These are phyloP conservation scores for Decorospora gaudefroyi DNA, from an alignment of 2,329 filamentous ascomycete species.

Conservation along the genomic window DNA sequence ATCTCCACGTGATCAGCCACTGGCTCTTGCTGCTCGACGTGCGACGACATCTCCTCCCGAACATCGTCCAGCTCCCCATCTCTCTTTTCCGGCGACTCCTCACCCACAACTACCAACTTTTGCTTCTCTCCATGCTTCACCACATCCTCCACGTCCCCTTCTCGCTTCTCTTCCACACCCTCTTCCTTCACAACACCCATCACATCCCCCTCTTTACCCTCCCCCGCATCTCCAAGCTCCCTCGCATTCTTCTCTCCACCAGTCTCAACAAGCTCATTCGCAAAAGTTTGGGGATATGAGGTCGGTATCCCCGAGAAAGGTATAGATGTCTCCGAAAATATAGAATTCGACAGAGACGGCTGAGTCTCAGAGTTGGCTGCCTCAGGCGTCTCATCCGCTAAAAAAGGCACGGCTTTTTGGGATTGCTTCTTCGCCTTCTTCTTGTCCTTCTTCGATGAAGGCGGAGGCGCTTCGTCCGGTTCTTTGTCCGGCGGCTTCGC, in stretches of 20 bases:
- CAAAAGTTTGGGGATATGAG: conserved; percentile 32
- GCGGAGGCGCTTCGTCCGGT: conserved; percentile 10
- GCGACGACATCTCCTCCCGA: not conserved
- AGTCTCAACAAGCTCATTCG: conserved; percentile 32
- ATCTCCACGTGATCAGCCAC: conserved; percentile 9
- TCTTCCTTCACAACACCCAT: not conserved
- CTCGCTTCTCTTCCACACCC: not conserved
- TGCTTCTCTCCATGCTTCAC: conserved; percentile 10
- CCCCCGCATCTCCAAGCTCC: conserved; percentile 5
- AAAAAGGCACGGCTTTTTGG: conserved; percentile 36
- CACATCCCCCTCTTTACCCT: not conserved
- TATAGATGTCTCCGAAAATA: conserved; percentile 37
- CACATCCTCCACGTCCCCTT: not conserved
- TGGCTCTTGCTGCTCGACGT: conserved; percentile 12
- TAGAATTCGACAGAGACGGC: conserved; percentile 36
- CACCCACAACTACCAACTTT: conserved; percentile 17
- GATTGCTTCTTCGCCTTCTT: conserved; percentile 33
- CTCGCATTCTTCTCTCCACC: conserved; percentile 11
- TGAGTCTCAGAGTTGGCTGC: conserved; percentile 41
- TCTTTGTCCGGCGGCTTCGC: conserved; percentile 14
- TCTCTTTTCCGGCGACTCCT: conserved; percentile 1
- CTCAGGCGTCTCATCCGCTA: conserved; percentile 42
- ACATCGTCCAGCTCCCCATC: not conserved
- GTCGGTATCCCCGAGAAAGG: conserved; percentile 39
- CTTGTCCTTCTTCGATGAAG: conserved; percentile 29